Evolutionary conservation across 257 asterid species (phyloP).

Genomic region (Haberlea rhodopensis): DNA sequence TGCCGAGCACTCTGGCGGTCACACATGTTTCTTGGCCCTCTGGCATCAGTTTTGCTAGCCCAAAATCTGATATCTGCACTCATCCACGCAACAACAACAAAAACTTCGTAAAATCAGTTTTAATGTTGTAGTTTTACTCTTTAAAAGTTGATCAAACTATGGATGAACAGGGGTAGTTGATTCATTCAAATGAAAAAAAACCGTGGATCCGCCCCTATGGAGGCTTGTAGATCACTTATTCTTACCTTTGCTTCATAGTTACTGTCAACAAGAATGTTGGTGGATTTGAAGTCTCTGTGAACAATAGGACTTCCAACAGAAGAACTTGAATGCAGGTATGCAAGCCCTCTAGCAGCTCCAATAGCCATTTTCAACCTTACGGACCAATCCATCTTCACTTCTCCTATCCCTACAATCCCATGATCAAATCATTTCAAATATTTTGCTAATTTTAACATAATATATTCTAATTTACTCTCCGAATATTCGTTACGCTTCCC

Average conservation of each 20-base stretch:
- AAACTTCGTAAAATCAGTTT: too few species aligned
- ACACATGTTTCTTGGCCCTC: constrained; percentile 86
- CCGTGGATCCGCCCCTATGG: neutral
- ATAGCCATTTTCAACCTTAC: constrained; percentile 74
- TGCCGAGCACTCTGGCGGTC: constrained; percentile 85
- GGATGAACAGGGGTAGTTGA: too few species aligned
- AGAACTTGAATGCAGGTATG: constrained; percentile 87
- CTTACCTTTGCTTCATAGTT: constrained; percentile 90
- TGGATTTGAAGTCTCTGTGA: constrained; percentile 94
- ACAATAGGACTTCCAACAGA: constrained; percentile 89
- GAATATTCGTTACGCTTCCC: neutral
- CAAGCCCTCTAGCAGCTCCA: constrained; percentile 93
- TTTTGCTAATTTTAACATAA: neutral
- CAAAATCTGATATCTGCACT: constrained; percentile 92
- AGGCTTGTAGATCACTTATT: constrained; percentile 5
- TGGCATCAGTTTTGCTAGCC: constrained; percentile 94
- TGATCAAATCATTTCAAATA: neutral
- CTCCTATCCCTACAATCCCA: constrained; percentile 56
- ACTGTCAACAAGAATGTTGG: constrained; percentile 78
- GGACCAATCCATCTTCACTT: constrained; percentile 89
- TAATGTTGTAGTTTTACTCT: neutral
- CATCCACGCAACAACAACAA: neutral
- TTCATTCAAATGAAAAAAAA: neutral
- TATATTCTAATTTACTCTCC: neutral
- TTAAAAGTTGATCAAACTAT: neutral